These are phyloP conservation scores for Dendrobium officinale DNA, from an alignment of 106 monocot species.

Conservation along the genomic window DNA sequence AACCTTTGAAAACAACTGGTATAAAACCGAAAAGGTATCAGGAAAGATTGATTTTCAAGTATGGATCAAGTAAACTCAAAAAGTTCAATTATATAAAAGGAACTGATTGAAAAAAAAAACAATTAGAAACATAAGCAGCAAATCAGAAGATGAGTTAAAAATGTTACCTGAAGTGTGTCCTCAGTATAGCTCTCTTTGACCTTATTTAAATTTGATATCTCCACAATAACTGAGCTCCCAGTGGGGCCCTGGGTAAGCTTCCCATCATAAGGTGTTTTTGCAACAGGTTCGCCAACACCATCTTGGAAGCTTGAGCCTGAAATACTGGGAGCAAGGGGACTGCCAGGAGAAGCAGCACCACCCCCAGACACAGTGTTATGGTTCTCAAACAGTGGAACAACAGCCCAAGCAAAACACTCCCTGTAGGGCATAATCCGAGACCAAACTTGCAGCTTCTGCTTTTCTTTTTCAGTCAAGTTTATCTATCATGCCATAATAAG, in stretches of 20 bases:
- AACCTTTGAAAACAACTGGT: not conserved
- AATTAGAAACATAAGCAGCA: not conserved
- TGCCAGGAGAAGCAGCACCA: constrained; percentile 75
- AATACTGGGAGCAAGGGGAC: constrained; percentile 61
- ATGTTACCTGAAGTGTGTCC: constrained; percentile 82
- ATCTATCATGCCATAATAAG: constrained; percentile 31
- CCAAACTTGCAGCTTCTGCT: constrained; percentile 94
- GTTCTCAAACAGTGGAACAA: constrained; percentile 88
- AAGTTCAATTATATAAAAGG: not conserved
- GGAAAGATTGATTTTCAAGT: not conserved
- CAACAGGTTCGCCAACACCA: constrained; percentile 40
- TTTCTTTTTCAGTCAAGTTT: constrained; percentile 86
- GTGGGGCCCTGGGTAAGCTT: constrained; percentile 54
- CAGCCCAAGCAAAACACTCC: constrained; percentile 92
- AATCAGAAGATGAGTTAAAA: not conserved
- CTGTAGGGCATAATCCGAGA: constrained; percentile 88
- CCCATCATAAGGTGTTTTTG: constrained; percentile 59
- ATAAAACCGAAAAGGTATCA: not conserved
- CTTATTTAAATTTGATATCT: constrained; percentile 93
- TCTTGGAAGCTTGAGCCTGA: constrained; percentile 74
- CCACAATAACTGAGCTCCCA: constrained; percentile 76
- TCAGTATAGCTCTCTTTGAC: constrained; percentile 96
- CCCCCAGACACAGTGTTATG: constrained; percentile 28
- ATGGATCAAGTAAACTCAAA: not conserved
- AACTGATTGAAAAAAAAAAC: not conserved